phyloP scores from a whole-genome alignment of 768 basidiomycete genomes.

The Tricholoma bakamatsutake region DNA sequence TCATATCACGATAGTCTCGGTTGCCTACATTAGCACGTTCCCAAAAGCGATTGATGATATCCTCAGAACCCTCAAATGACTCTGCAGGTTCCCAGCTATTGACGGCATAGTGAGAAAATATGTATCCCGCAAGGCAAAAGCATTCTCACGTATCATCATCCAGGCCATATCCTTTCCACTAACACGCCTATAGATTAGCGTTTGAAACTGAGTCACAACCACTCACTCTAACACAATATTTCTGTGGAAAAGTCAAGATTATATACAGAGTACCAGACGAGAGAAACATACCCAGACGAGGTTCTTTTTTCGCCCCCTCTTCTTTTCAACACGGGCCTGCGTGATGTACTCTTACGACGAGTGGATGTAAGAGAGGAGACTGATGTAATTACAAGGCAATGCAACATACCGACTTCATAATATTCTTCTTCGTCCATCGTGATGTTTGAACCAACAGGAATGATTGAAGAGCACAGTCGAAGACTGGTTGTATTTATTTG shows the following conservation, averaged over 20 bases:
- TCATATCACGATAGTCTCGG: constrained; percentile 45
- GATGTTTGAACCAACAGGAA: not conserved
- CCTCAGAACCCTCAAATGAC: constrained; percentile 53
- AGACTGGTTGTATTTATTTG: not conserved
- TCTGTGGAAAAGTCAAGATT: constrained; percentile 27
- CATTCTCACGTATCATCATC: constrained; percentile 53
- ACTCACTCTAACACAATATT: constrained; percentile 55
- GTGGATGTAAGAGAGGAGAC: not conserved
- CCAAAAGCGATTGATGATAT: constrained; percentile 50
- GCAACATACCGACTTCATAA: constrained; percentile 62
- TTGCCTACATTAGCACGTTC: constrained; percentile 38
- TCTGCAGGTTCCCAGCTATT: constrained; percentile 63
- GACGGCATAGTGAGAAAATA: constrained; percentile 4
- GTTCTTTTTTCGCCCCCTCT: constrained; percentile 36
- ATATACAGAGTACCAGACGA: constrained; percentile 3
- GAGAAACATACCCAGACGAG: constrained; percentile 42
- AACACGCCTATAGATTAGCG: constrained; percentile 4
- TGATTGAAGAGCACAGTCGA: not conserved
- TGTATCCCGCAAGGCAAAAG: not conserved
- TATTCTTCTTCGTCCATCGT: constrained; percentile 39
- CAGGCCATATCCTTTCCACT: constrained; percentile 59
- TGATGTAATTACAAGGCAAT: not conserved
- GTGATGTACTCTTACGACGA: constrained; percentile 42
- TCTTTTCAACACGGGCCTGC: constrained; percentile 44
- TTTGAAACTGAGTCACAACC: not conserved